Evolutionary conservation across 164 flowering plant species (phyloP), one percentile per base, ranked within the genome.

Genomic region (Chimonanthus salicifolius): DNA sequence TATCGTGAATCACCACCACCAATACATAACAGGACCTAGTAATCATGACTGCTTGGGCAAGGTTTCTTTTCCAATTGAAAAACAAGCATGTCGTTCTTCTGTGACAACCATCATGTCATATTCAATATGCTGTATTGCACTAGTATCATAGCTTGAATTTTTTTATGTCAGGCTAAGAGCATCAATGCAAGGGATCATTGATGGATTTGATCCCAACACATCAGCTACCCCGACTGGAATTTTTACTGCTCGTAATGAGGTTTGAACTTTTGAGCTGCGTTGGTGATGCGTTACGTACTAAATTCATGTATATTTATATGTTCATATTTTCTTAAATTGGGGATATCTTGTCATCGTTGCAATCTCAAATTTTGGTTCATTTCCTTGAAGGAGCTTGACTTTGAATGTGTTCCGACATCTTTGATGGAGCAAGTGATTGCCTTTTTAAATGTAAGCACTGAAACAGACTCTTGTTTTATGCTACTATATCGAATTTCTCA

Each of bases 371-470:
- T 78, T 13, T 33, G 44, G 73, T 49, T 73, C 13, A 44, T 33
- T 63, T 49, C 67, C 16, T 68, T 81, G 76, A 76, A 95, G 99
- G 97, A 85, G 49, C 75, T 78, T 44, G 94, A 88, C 67, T 96
- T 96, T 79, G 99, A 96, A 84, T 94, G 98, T 71, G 98, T 91
- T 76, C 95, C 97, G 13, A 81, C 78, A 60, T 88, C 92, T 71
- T 92, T 94, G 71, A 85, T 94, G 94, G 99, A 94, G 80, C 89
- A 84, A 81, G 98, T 94, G 50, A 84, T 77, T 74, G 76, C 64
- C 68, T 96, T 96, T 77, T 80, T 94, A 46, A 96, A 96, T 83
- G 99, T 92, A 85, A 90, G 98, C 48, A 66, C 58, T 54, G 16
- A 54, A 13, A 48, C 46, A 33, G 15, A 13, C 47, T 65, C 49